phyloP scores from a whole-genome alignment of 2,329 filamentous ascomycete genomes.

The Penicillium frequentans region DNA sequence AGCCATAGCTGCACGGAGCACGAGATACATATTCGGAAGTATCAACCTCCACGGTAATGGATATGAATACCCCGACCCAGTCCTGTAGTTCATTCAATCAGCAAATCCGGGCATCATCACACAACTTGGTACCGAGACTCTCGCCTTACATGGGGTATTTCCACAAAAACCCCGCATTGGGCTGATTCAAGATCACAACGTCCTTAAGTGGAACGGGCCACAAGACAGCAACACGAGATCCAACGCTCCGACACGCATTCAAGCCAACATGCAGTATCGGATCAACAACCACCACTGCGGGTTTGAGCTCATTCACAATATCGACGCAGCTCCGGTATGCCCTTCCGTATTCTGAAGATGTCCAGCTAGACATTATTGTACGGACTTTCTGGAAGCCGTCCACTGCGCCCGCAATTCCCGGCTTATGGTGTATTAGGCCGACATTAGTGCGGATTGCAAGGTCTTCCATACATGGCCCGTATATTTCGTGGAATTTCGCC shows the following conservation, averaged over 20 bases:
- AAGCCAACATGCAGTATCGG: constrained; percentile 46
- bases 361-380: constrained; percentile 37
- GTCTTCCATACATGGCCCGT: constrained; percentile 33
- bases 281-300: constrained; percentile 47
- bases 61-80: constrained; percentile 47
- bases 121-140: not conserved
- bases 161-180: constrained; percentile 31
- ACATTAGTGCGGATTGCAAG: constrained; percentile 32
- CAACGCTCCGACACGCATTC: constrained; percentile 43
- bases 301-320: constrained; percentile 39
- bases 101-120: not conserved
- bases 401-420: constrained; percentile 37
- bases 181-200: constrained; percentile 43
- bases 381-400: constrained; percentile 32
- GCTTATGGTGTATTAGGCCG: constrained; percentile 28
- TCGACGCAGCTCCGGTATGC: constrained; percentile 41
- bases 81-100: constrained; percentile 24
- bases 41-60: constrained; percentile 48
- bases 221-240: constrained; percentile 39
- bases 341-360: constrained; percentile 41
- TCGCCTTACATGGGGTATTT: constrained; percentile 34
- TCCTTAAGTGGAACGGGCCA: constrained; percentile 49
- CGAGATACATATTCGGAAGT: constrained; percentile 45
- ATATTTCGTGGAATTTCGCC: constrained; percentile 36
- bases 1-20: constrained; percentile 23